phyloP scores from a whole-genome alignment of 495 filamentous ascomycete genomes.

The Filosporella fistucella region DNA sequence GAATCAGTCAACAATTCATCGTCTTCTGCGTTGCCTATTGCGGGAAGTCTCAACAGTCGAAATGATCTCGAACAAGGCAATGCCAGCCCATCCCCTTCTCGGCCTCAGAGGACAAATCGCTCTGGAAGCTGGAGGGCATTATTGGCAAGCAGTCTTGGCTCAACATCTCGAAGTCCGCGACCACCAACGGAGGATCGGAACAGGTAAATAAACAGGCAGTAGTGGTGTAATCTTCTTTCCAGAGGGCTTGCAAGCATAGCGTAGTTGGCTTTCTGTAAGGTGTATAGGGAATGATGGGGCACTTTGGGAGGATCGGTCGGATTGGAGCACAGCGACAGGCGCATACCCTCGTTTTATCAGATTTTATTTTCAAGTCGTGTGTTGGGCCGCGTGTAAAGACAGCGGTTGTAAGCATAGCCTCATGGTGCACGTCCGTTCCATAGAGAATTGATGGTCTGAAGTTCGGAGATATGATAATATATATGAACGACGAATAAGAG shows the following conservation, averaged over 20 bases:
- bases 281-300: conserved; percentile 17
- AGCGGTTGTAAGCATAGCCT: conserved; percentile 17
- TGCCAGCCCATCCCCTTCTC: conserved; percentile 1
- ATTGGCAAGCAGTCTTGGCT: conserved; percentile 18
- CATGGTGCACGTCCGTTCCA: conserved; percentile 12
- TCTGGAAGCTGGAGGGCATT: conserved; percentile 19
- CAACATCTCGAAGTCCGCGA: conserved; percentile 10
- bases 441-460: conserved; percentile 12
- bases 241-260: neutral
- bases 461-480: too few relatives aligned
- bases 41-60: neutral
- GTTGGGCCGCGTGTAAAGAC: neutral
- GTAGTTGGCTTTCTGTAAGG: conserved; percentile 12
- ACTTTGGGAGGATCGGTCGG: conserved; percentile 13
- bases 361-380: conserved; percentile 5
- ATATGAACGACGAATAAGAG: too few relatives aligned
- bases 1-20: conserved; percentile 39
- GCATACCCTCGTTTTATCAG: conserved; percentile 24
- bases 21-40: conserved; percentile 34
- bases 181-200: conserved; percentile 19
- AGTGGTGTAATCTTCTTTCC: conserved; percentile 5
- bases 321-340: conserved; percentile 26
- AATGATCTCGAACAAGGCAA: conserved; percentile 20
- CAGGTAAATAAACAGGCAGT: conserved; percentile 4
- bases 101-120: conserved; percentile 4